Conservation (phyloP, 805 yeast genomes). For the Lachancea sp. region DNA sequence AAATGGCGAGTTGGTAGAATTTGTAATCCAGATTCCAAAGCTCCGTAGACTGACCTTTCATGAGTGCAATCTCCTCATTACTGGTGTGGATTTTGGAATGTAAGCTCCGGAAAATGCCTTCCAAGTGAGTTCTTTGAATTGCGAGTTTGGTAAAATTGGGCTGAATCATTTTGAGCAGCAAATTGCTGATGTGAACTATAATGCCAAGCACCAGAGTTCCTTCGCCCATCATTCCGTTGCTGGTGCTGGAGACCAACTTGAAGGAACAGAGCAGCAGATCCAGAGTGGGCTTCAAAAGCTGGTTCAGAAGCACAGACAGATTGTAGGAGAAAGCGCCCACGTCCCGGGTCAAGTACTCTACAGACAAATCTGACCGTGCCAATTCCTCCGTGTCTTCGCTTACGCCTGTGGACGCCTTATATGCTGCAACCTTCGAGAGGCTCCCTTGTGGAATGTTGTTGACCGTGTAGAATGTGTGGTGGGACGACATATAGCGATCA, state of each 20-base stretch:
- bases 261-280: conserved; percentile 77
- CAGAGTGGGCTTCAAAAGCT: conserved; percentile 73
- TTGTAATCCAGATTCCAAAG: conserved; percentile 68
- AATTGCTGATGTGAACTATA: conserved; percentile 74
- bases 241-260: conserved; percentile 50
- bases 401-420: neutral
- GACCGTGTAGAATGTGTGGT: conserved; percentile 26
- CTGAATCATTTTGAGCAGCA: conserved; percentile 63
- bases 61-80: conserved; percentile 81
- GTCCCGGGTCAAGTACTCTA: conserved; percentile 54
- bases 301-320: conserved; percentile 70
- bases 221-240: conserved; percentile 47
- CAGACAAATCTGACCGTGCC: conserved; percentile 10
- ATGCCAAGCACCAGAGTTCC: conserved; percentile 73
- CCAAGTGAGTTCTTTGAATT: conserved; percentile 67
- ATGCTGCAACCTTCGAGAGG: neutral
- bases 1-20: conserved; percentile 74
- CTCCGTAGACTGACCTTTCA: conserved; percentile 77
- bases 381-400: conserved; percentile 8
- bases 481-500: conserved; percentile 64
- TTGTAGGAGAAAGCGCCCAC: conserved; percentile 67
- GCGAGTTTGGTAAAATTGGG: conserved; percentile 87
- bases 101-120: conserved; percentile 74
- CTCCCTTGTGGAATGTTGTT: conserved; percentile 18
- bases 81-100: conserved; percentile 77